Conservation (phyloP, 1,284 basidiomycete genomes). For the Jaminaea rosea region DNA sequence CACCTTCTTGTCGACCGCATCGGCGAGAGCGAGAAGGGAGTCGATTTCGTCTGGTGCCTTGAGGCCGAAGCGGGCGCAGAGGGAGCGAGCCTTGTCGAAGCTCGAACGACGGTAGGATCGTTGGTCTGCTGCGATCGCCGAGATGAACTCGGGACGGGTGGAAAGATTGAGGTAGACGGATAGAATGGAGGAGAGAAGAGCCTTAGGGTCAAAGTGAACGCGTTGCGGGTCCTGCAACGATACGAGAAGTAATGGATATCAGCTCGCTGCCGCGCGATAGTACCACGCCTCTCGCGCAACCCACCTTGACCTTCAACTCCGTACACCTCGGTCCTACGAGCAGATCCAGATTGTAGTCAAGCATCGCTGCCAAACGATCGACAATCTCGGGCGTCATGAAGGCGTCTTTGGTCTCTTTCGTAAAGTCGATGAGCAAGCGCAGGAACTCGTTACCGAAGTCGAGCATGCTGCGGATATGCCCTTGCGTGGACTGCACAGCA, state of each 20-base stretch:
- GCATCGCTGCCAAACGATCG: constrained; percentile 86
- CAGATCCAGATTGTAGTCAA: constrained; percentile 86
- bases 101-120: constrained; percentile 77
- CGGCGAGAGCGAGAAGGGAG: constrained; percentile 63
- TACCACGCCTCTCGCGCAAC: no score
- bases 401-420: constrained; percentile 77
- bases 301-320: constrained; percentile 72
- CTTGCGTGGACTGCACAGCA: constrained; percentile 69
- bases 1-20: constrained; percentile 71
- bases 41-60: constrained; percentile 75
- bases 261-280: no score
- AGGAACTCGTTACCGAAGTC: constrained; percentile 80
- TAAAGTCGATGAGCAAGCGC: constrained; percentile 80
- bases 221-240: constrained; percentile 85
- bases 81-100: constrained; percentile 70
- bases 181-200: constrained; percentile 74
- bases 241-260: no score
- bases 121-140: constrained; percentile 82
- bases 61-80: constrained; percentile 61
- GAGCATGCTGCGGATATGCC: constrained; percentile 74
- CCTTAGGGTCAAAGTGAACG: constrained; percentile 77
- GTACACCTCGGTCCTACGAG: constrained; percentile 75
- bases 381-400: constrained; percentile 97
- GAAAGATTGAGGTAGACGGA: constrained; percentile 86
- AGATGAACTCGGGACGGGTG: constrained; percentile 68